These are phyloP conservation scores for Borealophlyctis nickersoniae DNA, from an alignment of 192 early-diverging fungal genomes.

Conservation along the genomic window DNA sequence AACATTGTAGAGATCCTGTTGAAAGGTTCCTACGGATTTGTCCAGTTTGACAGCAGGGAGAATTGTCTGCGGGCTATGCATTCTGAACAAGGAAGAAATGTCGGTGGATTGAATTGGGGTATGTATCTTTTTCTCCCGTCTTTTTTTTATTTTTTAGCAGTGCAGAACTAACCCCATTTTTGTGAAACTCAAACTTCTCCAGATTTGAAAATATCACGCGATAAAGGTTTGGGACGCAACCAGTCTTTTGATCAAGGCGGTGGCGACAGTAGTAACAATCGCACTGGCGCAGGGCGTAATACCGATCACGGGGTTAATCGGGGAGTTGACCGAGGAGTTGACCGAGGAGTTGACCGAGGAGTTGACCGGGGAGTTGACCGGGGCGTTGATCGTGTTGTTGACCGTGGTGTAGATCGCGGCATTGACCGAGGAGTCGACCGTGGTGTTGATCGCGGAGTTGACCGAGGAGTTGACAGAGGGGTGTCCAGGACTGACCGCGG, in stretches of 20 bases:
- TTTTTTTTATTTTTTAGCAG: too few species aligned
- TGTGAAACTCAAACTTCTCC: conserved; percentile 1
- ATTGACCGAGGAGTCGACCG: conserved; percentile 11
- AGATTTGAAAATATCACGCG: conserved; percentile 44
- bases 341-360: conserved; percentile 6
- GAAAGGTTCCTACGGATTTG: conserved; percentile 47
- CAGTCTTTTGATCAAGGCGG: neutral
- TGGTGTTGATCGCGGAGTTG: too few species aligned
- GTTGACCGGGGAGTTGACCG: too few species aligned
- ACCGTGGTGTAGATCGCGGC: conserved; percentile 2
- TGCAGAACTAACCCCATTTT: too few species aligned
- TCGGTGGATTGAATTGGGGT: conserved; percentile 47
- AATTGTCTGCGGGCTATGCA: conserved; percentile 40
- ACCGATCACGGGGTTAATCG: neutral
- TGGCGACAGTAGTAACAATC: neutral
- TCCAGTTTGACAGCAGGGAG: conserved; percentile 50
- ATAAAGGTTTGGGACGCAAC: conserved; percentile 18
- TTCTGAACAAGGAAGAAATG: conserved; percentile 35
- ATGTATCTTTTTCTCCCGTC: conserved; percentile 14
- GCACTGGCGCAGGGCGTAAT: neutral
- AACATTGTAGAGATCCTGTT: conserved; percentile 52
- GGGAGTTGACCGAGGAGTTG: conserved; percentile 14
- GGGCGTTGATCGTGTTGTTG: too few species aligned
- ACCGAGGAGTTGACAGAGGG: too few species aligned
- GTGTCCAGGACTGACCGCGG: too few species aligned